A percentile compares a stretch with the other conserved stretches of the same genome.
Conservation (phyloP, 2,329 filamentous ascomycete species). For the Penicillium griseofulvum region DNA sequence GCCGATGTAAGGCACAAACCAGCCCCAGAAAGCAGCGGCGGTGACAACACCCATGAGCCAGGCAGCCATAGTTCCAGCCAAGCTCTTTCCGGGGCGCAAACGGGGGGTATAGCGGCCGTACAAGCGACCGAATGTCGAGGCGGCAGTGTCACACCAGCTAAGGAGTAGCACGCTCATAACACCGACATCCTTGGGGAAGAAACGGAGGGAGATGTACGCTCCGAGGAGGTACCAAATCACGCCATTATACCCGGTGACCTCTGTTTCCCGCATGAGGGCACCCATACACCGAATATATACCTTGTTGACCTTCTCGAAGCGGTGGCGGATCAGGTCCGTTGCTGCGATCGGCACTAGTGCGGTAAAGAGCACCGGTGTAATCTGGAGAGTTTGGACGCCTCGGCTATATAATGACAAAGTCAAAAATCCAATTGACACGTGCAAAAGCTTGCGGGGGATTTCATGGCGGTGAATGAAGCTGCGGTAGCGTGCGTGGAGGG, state of each 20-base stretch:
- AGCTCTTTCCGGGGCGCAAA: slow-evolving; percentile 81
- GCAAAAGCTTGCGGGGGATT: slow-evolving; percentile 86
- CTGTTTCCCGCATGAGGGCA: slow-evolving; percentile 93
- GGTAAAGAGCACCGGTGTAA: slow-evolving; percentile 80
- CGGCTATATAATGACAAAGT: slow-evolving; percentile 80
- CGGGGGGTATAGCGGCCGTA: slow-evolving; percentile 87
- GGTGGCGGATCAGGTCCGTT: slow-evolving; percentile 79
- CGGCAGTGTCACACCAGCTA: slow-evolving; percentile 97
- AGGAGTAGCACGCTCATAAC: slow-evolving; percentile 86
- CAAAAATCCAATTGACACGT: slow-evolving; percentile 95
- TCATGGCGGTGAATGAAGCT: slow-evolving; percentile 95
- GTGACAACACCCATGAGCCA: slow-evolving; percentile 79
- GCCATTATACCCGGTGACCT: slow-evolving; percentile 91
- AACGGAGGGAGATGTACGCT: slow-evolving; percentile 78
- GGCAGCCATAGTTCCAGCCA: slow-evolving; percentile 84
- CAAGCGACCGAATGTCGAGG: slow-evolving; percentile 85
- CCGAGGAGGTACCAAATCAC: slow-evolving; percentile 96
- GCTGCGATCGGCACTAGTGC: slow-evolving; percentile 80
- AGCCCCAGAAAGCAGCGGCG: slow-evolving; percentile 84
- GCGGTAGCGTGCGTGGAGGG: slow-evolving; percentile 88
- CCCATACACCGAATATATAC: slow-evolving; percentile 82
- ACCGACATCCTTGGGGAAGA: slow-evolving; percentile 89
- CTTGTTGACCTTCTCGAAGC: slow-evolving; percentile 75
- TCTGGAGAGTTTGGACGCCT: slow-evolving; percentile 71
- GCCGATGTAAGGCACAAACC: slow-evolving; percentile 68